Conservation (phyloP, 768 basidiomycete species). For the Arthromyces matolae region DNA sequence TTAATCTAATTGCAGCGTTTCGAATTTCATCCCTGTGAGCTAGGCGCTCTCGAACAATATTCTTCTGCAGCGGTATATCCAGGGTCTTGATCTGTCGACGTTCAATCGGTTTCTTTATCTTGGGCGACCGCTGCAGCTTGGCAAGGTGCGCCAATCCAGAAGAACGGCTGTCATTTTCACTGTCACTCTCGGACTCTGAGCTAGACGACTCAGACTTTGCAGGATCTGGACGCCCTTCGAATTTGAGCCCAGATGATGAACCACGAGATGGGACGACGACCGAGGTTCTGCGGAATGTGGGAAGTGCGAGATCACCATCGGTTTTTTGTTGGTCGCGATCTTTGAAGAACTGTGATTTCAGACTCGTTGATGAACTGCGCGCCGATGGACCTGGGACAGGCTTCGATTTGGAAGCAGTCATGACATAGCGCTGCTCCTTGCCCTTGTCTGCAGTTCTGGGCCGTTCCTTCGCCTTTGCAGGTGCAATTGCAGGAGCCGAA, state of each 20-base stretch:
- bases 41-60: constrained; percentile 46
- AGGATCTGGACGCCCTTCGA: constrained; percentile 25
- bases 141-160: constrained; percentile 52
- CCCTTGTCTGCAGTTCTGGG: constrained; percentile 3
- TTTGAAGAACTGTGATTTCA: constrained; percentile 24
- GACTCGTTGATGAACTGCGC: constrained; percentile 11
- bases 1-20: constrained; percentile 62
- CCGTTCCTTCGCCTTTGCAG: constrained; percentile 8
- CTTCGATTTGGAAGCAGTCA: constrained; percentile 14
- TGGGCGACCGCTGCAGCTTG: constrained; percentile 58
- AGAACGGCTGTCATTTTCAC: constrained; percentile 44
- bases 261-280: constrained; percentile 12
- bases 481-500: constrained; percentile 25
- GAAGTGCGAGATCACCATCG: constrained; percentile 31
- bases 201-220: constrained; percentile 31
- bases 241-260: constrained; percentile 22
- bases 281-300: constrained; percentile 39
- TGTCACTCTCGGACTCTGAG: constrained; percentile 42
- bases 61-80: constrained; percentile 46
- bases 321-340: constrained; percentile 32
- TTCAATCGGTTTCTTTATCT: constrained; percentile 51
- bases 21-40: constrained; percentile 59
- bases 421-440: constrained; percentile 10
- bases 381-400: constrained; percentile 2
- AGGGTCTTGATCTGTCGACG: constrained; percentile 63